Conservation (phyloP, 1,284 basidiomycete genomes). For the Ceratobasidium sp. region DNA sequence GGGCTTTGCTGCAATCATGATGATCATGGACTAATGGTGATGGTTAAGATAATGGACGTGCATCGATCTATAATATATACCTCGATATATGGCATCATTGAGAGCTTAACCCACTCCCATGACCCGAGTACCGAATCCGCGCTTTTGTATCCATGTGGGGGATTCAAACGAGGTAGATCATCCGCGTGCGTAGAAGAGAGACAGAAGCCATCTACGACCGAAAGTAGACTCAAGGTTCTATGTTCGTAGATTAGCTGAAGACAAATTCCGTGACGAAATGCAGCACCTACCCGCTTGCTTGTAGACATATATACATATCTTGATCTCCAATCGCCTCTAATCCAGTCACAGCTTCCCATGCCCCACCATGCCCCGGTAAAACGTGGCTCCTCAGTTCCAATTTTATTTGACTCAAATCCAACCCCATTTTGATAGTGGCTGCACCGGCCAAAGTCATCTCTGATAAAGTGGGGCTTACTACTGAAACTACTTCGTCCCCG, state of each 20-base stretch:
- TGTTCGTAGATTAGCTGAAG: background rate
- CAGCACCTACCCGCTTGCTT: slow-evolving; percentile 61
- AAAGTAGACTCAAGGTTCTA: slow-evolving; percentile 44
- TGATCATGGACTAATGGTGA: slow-evolving; percentile 34
- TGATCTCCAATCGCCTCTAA: slow-evolving; percentile 56
- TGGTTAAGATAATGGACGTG: background rate
- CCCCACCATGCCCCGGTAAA: slow-evolving; percentile 57
- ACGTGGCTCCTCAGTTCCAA: slow-evolving; percentile 60
- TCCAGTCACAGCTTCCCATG: slow-evolving; percentile 54
- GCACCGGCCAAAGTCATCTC: slow-evolving; percentile 20
- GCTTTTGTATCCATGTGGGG: slow-evolving; percentile 40
- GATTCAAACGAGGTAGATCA: slow-evolving; percentile 41
- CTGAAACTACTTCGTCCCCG: slow-evolving; percentile 20
- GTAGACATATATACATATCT: slow-evolving; percentile 59
- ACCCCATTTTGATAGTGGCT: background rate
- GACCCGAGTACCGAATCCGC: slow-evolving; percentile 28
- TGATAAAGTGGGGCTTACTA: slow-evolving; percentile 8
- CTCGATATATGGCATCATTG: slow-evolving; percentile 39
- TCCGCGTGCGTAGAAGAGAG: slow-evolving; percentile 47
- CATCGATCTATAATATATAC: background rate
- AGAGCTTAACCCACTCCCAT: slow-evolving; percentile 40
- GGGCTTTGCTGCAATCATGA: slow-evolving; percentile 34
- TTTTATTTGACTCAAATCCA: slow-evolving; percentile 42
- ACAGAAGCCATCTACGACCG: slow-evolving; percentile 45
- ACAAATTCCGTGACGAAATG: background rate